Evolutionary conservation across 768 basidiomycete genomes (phyloP).

Genomic region (Daedaleopsis nitida): DNA sequence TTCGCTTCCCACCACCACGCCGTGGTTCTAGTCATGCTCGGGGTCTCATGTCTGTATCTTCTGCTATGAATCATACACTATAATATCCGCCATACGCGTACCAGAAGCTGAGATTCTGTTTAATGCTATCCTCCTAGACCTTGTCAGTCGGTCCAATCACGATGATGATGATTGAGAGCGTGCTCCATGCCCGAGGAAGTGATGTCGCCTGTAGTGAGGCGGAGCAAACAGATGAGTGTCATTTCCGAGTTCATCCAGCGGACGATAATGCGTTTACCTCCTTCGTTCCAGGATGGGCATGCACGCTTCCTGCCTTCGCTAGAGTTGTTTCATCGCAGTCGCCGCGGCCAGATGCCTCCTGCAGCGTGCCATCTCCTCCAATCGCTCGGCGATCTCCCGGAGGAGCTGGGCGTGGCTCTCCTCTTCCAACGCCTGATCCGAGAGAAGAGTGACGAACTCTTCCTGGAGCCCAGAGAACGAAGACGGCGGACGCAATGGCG

Average conservation of each 20-base stretch:
- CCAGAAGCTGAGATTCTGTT: no score
- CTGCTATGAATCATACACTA: neutral
- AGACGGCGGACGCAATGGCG: neutral
- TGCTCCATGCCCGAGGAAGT: neutral
- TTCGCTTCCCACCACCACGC: conserved; percentile 2
- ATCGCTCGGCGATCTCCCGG: conserved; percentile 10
- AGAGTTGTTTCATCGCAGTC: conserved; percentile 1
- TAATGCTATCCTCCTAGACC: neutral
- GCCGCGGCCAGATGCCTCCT: conserved; percentile 11
- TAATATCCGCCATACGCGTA: neutral
- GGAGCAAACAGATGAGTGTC: neutral
- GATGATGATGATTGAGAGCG: neutral
- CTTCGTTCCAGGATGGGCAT: neutral
- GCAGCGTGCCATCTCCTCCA: conserved; percentile 11
- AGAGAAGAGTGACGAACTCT: conserved; percentile 14
- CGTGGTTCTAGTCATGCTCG: neutral
- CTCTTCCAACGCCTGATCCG: conserved; percentile 15
- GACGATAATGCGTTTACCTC: neutral
- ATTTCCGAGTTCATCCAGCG: neutral
- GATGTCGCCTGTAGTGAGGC: neutral
- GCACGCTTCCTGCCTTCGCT: neutral
- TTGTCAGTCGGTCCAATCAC: neutral
- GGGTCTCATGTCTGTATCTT: neutral
- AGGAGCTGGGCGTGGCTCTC: conserved; percentile 12
- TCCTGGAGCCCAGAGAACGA: conserved; percentile 7